Evolutionary conservation across 148 eudicot species (phyloP).

Genomic region (Fagopyrum homotropicum): DNA sequence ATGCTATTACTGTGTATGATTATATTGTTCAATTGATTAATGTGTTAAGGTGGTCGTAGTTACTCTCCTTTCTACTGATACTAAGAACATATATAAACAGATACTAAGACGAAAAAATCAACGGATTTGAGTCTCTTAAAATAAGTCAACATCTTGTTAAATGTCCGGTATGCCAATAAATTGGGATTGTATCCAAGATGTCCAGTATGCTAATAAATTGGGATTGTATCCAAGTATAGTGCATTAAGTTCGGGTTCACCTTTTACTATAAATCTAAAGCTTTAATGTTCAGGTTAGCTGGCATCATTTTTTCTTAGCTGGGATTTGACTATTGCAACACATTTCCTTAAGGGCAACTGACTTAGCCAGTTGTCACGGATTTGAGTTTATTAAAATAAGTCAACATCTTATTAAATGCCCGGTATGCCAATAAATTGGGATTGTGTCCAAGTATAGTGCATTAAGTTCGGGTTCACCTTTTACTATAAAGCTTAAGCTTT

Average conservation of each 20-base stretch:
- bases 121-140: background rate
- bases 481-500: background rate
- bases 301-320: background rate
- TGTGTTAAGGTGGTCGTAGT: constrained; percentile 1
- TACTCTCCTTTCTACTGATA: background rate
- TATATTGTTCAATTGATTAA: background rate
- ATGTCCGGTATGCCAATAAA: background rate
- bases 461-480: background rate
- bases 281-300: background rate
- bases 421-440: background rate
- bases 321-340: background rate
- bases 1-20: constrained; percentile 10
- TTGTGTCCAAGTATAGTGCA: background rate
- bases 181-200: background rate
- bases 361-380: background rate
- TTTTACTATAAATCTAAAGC: background rate
- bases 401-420: background rate
- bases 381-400: background rate
- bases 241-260: background rate
- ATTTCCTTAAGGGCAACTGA: background rate
- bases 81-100: background rate
- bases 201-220: too few relatives aligned
- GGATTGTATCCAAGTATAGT: background rate
- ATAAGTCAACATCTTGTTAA: background rate
- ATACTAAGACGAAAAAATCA: background rate